Evolutionary conservation across 2,329 filamentous ascomycete genomes (phyloP), one percentile per base, ranked within the genome.

Genomic region (Escovopsis sp.): DNA sequence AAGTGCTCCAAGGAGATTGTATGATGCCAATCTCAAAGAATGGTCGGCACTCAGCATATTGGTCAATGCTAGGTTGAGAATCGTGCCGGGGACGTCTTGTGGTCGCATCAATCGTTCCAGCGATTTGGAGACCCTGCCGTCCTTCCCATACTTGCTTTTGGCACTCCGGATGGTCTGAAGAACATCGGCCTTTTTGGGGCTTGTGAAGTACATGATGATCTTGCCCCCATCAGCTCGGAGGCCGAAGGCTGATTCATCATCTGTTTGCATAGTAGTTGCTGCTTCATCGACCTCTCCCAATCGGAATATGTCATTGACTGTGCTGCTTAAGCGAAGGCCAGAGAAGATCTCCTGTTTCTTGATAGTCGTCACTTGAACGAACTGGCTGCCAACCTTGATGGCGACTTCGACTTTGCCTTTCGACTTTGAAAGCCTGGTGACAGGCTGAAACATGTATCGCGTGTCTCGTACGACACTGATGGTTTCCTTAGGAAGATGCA

Each of bases 121-220:
- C 7, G 72, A 64, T 49, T 78, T 79, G 27, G 68, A 61, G 4
- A 68, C 61, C 42, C 72, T 63, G 27, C 61, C 65, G 42, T 80
- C 75, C 47, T 78, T 79, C 36, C 70, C 69, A 41, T 76, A 66
- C 45, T 76, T 79, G 7, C 66, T 58, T 50, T 79, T 80, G 30
- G 74, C 74, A 9, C 58, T 62, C 25, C 73, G 67, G 35, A 81
- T 75, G 10, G 70, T 68, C 50, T 75, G 69, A 4, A 81, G 57
- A 15, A 81, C 65, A 40, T 79, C 76, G 6, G 59, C 49, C 50
- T 76, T 78, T 48, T 70, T 72, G 2, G 72, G 63, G 43, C 76
- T 79, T 14, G 74, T 76, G 50, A 81, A 81, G 48, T 75, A 79
- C 74, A 81, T 79, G 35, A 79, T 68, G 34, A 79, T 74, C 53